Percentiles rank a stretch among this genome's conserved stretches.
phyloP scores from a whole-genome alignment of 2,329 filamentous ascomycete genomes.

The Ilyonectria robusta region DNA sequence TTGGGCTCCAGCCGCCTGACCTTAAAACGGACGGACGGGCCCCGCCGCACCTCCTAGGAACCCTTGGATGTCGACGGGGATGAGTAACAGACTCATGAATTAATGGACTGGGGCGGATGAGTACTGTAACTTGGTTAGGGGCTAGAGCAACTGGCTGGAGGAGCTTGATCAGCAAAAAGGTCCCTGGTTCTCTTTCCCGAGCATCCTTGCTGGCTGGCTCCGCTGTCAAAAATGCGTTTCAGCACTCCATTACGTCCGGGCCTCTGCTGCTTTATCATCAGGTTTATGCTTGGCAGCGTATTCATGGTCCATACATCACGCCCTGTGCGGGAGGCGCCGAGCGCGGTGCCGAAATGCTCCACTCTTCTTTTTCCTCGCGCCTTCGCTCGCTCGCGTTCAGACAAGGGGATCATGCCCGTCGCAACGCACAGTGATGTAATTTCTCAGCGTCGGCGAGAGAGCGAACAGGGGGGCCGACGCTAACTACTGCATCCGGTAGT shows the following conservation, averaged over 20 bases:
- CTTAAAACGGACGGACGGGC: background rate
- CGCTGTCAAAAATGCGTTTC: background rate
- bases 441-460: constrained; percentile 34
- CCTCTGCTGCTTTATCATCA: constrained; percentile 7
- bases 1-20: constrained; percentile 38
- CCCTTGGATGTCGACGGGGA: background rate
- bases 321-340: constrained; percentile 32
- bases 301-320: background rate
- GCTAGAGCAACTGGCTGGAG: background rate
- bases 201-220: constrained; percentile 4
- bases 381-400: background rate
- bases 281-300: background rate
- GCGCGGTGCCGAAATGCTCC: constrained; percentile 26
- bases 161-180: background rate
- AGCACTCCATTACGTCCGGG: background rate
- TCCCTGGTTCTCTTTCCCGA: background rate
- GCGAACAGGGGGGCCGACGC: background rate
- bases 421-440: constrained; percentile 46
- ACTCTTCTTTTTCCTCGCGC: background rate
- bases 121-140: background rate
- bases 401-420: constrained; percentile 1
- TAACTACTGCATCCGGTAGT: background rate
- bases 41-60: background rate
- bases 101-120: background rate
- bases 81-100: background rate